These are phyloP conservation scores for Nannochloris sp. DNA, from an alignment of 139 green algal genomes.

Conservation along the genomic window DNA sequence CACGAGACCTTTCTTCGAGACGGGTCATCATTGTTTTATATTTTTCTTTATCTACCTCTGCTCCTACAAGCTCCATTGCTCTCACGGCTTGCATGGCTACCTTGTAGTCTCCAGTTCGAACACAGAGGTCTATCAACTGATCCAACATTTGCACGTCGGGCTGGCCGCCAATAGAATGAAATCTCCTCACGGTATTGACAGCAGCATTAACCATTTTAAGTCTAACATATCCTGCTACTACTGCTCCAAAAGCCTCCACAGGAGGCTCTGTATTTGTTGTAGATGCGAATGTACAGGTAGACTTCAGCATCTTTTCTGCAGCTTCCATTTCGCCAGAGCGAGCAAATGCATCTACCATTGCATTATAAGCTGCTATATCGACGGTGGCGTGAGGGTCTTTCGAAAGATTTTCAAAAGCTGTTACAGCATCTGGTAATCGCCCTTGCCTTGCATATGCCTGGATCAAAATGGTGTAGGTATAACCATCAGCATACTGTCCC, in stretches of 20 bases:
- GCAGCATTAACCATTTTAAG: slow-evolving; percentile 18
- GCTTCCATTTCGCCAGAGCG: slow-evolving; percentile 35
- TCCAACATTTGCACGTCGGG: slow-evolving; percentile 52
- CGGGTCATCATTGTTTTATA: slow-evolving; percentile 25
- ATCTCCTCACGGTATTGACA: slow-evolving; percentile 32
- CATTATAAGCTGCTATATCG: slow-evolving; percentile 41
- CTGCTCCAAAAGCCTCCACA: slow-evolving; percentile 26
- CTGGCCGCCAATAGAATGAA: slow-evolving; percentile 38
- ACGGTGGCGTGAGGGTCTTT: slow-evolving; percentile 16
- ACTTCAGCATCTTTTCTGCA: slow-evolving; percentile 32
- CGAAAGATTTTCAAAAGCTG: slow-evolving; percentile 37
- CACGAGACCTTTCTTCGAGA: background rate
- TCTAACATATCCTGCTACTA: slow-evolving; percentile 39
- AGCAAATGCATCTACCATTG: slow-evolving; percentile 39
- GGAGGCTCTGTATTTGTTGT: slow-evolving; percentile 22
- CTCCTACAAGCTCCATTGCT: slow-evolving; percentile 46
- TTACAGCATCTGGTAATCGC: slow-evolving; percentile 11
- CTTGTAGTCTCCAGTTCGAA: slow-evolving; percentile 28
- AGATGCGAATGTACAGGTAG: slow-evolving; percentile 11
- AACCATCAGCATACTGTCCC: slow-evolving; percentile 15
- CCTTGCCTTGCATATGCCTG: slow-evolving; percentile 19
- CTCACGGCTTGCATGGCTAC: slow-evolving; percentile 54
- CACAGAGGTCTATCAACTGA: slow-evolving; percentile 32
- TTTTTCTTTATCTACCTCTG: slow-evolving; percentile 26
- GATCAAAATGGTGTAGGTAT: slow-evolving; percentile 28